These are phyloP conservation scores for Domatiomyces catenatus DNA, from an alignment of 2,329 filamentous ascomycete species.

Conservation along the genomic window DNA sequence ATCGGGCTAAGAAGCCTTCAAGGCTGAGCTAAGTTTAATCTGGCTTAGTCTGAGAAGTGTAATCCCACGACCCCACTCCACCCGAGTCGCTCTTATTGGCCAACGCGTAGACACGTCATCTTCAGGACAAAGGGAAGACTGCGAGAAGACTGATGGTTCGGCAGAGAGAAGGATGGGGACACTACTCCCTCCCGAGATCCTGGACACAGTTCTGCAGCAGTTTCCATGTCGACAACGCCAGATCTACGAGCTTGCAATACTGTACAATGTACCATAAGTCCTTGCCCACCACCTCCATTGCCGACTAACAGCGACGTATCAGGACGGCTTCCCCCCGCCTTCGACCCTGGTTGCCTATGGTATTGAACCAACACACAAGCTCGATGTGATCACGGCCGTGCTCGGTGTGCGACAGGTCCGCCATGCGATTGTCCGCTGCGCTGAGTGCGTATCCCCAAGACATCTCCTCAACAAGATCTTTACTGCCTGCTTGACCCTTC, in stretches of 20 bases:
- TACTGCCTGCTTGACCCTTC: constrained; percentile 23
- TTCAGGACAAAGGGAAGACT: background rate
- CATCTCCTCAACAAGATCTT: constrained; percentile 33
- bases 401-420: constrained; percentile 43
- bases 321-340: constrained; percentile 43
- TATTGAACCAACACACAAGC: constrained; percentile 76
- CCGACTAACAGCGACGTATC: background rate
- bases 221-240: constrained; percentile 32
- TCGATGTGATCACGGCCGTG: constrained; percentile 48
- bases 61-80: no score
- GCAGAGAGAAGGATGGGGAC: constrained; percentile 3
- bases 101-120: no score
- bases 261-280: constrained; percentile 24
- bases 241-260: constrained; percentile 25
- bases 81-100: no score
- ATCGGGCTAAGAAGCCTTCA: background rate
- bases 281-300: background rate
- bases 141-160: background rate
- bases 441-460: constrained; percentile 31
- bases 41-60: no score
- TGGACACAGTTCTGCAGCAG: constrained; percentile 7
- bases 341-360: constrained; percentile 68
- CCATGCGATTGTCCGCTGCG: constrained; percentile 28
- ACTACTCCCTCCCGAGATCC: constrained; percentile 9
- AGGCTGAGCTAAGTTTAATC: no score